These are phyloP conservation scores for Vigna hirtella DNA, from an alignment of 306 rosid species.

Conservation along the genomic window DNA sequence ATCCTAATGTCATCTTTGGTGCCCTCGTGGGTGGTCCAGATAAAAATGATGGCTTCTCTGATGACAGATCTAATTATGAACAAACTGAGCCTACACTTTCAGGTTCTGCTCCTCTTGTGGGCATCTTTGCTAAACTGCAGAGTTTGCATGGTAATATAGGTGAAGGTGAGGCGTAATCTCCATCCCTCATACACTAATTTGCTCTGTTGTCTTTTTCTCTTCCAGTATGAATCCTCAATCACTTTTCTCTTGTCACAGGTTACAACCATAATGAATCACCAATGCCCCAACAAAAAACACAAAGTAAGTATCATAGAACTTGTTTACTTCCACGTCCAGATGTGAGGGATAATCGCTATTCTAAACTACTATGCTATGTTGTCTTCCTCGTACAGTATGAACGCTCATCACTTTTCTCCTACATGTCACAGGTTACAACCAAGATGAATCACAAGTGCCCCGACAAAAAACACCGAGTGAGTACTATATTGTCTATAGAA, in stretches of 20 bases:
- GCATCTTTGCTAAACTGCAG: slow-evolving; percentile 82
- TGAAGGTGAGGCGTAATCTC: slow-evolving; percentile 33
- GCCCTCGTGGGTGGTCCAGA: slow-evolving; percentile 92
- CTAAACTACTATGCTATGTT: neutral
- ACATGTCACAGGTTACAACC: slow-evolving; percentile 49
- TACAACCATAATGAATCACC: slow-evolving; percentile 47
- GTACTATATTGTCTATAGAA: slow-evolving; percentile 18
- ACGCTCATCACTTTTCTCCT: slow-evolving; percentile 12
- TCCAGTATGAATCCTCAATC: slow-evolving; percentile 9
- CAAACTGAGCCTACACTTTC: slow-evolving; percentile 87
- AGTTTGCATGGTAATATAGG: slow-evolving; percentile 58
- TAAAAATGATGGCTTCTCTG: slow-evolving; percentile 61
- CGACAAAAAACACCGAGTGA: slow-evolving; percentile 47
- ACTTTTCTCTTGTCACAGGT: slow-evolving; percentile 44
- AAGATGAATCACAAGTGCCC: slow-evolving; percentile 42
- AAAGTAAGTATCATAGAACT: slow-evolving; percentile 47
- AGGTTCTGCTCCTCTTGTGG: slow-evolving; percentile 79
- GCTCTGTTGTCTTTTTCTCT: neutral
- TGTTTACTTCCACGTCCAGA: too few relatives aligned
- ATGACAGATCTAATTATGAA: slow-evolving; percentile 84
- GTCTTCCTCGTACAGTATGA: slow-evolving; percentile 20
- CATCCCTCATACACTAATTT: neutral
- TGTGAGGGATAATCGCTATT: too few relatives aligned
- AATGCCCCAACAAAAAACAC: slow-evolving; percentile 40
- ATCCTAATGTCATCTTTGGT: slow-evolving; percentile 77